Percentiles rank a stretch among this genome's conserved stretches.
Evolutionary conservation across 2,329 filamentous ascomycete species (phyloP).

Genomic region (Onygenales sp.): DNA sequence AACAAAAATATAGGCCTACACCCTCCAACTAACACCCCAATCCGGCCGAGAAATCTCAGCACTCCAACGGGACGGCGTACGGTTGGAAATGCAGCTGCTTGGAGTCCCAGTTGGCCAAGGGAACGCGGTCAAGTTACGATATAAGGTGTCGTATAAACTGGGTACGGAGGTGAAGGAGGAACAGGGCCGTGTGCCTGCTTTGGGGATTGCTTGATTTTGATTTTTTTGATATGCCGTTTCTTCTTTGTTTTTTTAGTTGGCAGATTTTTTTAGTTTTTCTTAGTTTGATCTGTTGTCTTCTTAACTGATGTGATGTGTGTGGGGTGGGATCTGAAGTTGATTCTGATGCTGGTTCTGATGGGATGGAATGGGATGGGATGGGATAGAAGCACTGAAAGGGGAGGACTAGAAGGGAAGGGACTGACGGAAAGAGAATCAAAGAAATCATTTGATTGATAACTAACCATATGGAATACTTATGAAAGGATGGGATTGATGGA

Average conservation of each 20-base stretch:
- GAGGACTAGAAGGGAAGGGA: too few species aligned
- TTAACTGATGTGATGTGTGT: too few species aligned
- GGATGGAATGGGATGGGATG: too few species aligned
- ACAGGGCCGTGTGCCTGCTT: constrained; percentile 72
- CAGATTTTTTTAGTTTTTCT: too few species aligned
- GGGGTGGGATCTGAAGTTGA: too few species aligned
- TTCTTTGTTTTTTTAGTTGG: constrained; percentile 4
- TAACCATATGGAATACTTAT: too few species aligned
- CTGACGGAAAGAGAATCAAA: too few species aligned
- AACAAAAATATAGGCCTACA: constrained; percentile 53
- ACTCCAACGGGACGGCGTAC: constrained; percentile 64
- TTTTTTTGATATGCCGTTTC: not conserved
- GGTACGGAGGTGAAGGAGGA: constrained; percentile 57
- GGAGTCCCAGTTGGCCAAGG: constrained; percentile 66
- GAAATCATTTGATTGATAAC: too few species aligned
- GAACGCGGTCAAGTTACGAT: constrained; percentile 75
- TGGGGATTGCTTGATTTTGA: constrained; percentile 55
- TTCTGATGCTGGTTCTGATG: too few species aligned
- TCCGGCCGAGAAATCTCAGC: constrained; percentile 67
- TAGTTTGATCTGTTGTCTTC: not conserved
- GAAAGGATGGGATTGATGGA: too few species aligned
- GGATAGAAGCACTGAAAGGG: too few species aligned
- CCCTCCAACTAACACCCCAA: constrained; percentile 74
- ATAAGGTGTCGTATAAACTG: constrained; percentile 73
- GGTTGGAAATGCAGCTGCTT: constrained; percentile 69